Evolutionary conservation across 2,329 filamentous ascomycete species (phyloP), one percentile per base, ranked within the genome.

Genomic region (Scedosporium minutisporum): DNA sequence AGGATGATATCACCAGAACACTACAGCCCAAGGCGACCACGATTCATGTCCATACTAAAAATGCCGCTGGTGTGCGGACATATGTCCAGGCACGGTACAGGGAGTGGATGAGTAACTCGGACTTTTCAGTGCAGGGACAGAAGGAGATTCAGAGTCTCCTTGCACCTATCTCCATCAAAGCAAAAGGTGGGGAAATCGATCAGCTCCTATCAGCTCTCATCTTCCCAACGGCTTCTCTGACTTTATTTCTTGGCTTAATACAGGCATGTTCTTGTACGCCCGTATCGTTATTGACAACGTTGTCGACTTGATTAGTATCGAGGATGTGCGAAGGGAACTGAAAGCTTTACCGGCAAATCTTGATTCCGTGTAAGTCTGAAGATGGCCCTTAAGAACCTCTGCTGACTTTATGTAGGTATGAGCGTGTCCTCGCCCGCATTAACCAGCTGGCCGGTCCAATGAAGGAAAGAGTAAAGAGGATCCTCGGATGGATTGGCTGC

Each of bases 401-500:
- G 29, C 9, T 44, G n/a, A 12, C n/a, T 46, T 9, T 29, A n/a
- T n/a, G 25, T 46, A 60, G 58, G 33, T 60, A 60, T 7, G 42
- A 60, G 10, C 58, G 58, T 42, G 23, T 27, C 3, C 7, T 60
- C 7, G 21, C 58, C 3, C 33, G 58, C 41, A 46, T 60, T n/a
- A 38, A 46, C 18, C 6, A 5, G 14, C 21, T 60, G 2, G 25
- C 58, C 14, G 25, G 2, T 3, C n/a, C 33, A 46, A 48, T 23
- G 23, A 29, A 16, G 10, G 21, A 27, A 9, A 25, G n/a, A 27
- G 58, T 33, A 7, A 42, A 25, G n/a, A 14, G 58, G 38, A 48
- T 46, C 18, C 60, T 69, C 3, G 65, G 66, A 21, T 69, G 67
- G 66, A 61, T 68, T 38, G 65, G 61, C 33, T 67, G 65, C 48